phyloP scores from a whole-genome alignment of 2,329 filamentous ascomycete species.

The Davidsoniella neocaledoniae region DNA sequence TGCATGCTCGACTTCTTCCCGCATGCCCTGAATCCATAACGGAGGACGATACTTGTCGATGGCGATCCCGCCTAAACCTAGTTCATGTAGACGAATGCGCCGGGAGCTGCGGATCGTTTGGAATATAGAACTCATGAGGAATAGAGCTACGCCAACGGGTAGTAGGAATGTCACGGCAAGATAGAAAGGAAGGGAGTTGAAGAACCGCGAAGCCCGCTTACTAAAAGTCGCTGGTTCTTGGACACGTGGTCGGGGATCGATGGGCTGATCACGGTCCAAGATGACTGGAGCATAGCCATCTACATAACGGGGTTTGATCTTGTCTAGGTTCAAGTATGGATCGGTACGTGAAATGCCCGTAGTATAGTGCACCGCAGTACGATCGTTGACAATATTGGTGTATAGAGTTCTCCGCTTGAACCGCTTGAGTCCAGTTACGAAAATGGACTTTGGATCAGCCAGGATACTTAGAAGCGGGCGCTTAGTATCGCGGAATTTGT shows the following conservation, averaged over 20 bases:
- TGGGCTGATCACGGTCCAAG: slow-evolving; percentile 48
- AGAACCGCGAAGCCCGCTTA: slow-evolving; percentile 23
- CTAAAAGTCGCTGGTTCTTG: slow-evolving; percentile 18
- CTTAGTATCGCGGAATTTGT: slow-evolving; percentile 70
- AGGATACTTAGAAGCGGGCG: slow-evolving; percentile 65
- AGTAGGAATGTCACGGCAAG: slow-evolving; percentile 52
- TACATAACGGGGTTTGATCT: slow-evolving; percentile 39
- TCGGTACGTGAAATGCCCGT: slow-evolving; percentile 62
- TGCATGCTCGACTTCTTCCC: slow-evolving; percentile 58
- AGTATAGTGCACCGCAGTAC: slow-evolving; percentile 68
- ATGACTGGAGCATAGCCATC: slow-evolving; percentile 59
- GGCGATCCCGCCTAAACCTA: slow-evolving; percentile 49
- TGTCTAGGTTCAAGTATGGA: slow-evolving; percentile 51
- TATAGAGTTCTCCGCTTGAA: slow-evolving; percentile 71
- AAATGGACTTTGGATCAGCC: slow-evolving; percentile 70
- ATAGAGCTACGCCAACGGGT: slow-evolving; percentile 54
- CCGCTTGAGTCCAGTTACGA: slow-evolving; percentile 58
- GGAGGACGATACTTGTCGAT: slow-evolving; percentile 59
- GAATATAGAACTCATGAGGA: slow-evolving; percentile 57
- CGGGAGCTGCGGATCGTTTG: slow-evolving; percentile 60
- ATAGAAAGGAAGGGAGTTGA: slow-evolving; percentile 38
- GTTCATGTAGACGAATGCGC: slow-evolving; percentile 61
- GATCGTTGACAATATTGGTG: slow-evolving; percentile 74
- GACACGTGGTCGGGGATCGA: slow-evolving; percentile 20
- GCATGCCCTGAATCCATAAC: slow-evolving; percentile 57